phyloP scores from a whole-genome alignment of 2,329 filamentous ascomycete genomes.

The Tolypocladium ovalisporum region DNA sequence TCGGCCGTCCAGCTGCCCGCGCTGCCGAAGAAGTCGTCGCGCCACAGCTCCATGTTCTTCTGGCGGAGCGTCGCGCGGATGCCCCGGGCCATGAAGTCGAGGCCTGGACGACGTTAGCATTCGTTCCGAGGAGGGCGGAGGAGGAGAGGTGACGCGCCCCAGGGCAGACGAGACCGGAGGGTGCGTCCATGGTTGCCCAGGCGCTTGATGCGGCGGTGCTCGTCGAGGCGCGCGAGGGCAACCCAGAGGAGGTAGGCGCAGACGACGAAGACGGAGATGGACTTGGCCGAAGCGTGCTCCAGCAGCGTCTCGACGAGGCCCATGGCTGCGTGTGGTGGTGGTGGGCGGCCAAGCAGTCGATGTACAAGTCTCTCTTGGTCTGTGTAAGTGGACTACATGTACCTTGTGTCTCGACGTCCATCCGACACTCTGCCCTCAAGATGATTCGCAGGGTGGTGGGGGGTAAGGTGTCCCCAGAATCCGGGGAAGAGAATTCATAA shows the following conservation, averaged over 20 bases:
- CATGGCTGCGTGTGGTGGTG: conserved; percentile 24
- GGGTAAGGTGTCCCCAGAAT: too few relatives aligned
- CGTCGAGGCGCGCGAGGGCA: conserved; percentile 25
- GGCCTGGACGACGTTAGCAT: conserved; percentile 23
- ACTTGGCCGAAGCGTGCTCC: conserved; percentile 30
- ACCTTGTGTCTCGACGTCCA: not conserved
- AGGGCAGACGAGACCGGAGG: conserved; percentile 28
- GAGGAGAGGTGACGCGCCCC: conserved; percentile 25
- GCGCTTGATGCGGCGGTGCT: conserved; percentile 31
- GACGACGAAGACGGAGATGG: conserved; percentile 23
- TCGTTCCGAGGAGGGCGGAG: too few relatives aligned
- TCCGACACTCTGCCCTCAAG: not conserved
- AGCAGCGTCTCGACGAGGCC: conserved; percentile 38
- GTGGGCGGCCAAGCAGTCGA: not conserved
- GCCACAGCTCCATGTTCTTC: conserved; percentile 52
- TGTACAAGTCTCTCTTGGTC: not conserved
- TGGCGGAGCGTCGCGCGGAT: conserved; percentile 41
- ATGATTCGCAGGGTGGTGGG: not conserved
- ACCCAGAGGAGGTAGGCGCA: conserved; percentile 26
- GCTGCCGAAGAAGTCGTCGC: conserved; percentile 31
- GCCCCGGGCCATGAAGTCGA: conserved; percentile 54
- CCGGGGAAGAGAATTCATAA: not conserved
- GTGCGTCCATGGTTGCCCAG: conserved; percentile 31
- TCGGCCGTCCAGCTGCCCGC: conserved; percentile 48
- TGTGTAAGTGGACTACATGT: not conserved